These are phyloP conservation scores for Nannizziopsis barbatae DNA, from an alignment of 2,329 filamentous ascomycete genomes.

Conservation along the genomic window DNA sequence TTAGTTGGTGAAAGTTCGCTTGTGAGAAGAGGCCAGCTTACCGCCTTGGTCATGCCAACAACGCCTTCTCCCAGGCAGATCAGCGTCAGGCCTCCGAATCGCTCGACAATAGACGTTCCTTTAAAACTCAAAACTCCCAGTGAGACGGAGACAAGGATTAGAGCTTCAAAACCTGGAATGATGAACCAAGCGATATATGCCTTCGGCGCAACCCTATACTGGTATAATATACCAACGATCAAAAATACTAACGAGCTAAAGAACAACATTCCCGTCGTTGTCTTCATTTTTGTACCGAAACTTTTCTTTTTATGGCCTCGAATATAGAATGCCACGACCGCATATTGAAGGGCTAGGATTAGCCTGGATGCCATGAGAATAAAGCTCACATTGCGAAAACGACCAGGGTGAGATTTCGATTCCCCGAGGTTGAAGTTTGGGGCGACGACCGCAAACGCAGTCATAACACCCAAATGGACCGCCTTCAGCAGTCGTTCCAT, in stretches of 20 bases:
- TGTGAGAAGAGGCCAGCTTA: constrained; percentile 10
- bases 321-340: constrained; percentile 26
- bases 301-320: constrained; percentile 17
- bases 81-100: constrained; percentile 48
- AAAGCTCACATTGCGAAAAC: constrained; percentile 34
- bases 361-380: constrained; percentile 44
- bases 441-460: constrained; percentile 53
- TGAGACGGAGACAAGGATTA: constrained; percentile 40
- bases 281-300: constrained; percentile 21
- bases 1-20: background rate
- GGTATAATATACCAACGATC: constrained; percentile 9
- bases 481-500: constrained; percentile 51
- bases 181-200: constrained; percentile 41
- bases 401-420: constrained; percentile 32
- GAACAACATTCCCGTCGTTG: constrained; percentile 21
- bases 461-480: constrained; percentile 52
- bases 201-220: constrained; percentile 2
- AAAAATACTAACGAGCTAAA: constrained; percentile 10
- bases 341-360: constrained; percentile 46
- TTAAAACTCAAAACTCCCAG: constrained; percentile 43
- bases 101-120: constrained; percentile 48
- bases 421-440: constrained; percentile 31
- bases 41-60: constrained; percentile 29
- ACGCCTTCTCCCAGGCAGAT: constrained; percentile 53
- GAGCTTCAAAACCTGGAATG: constrained; percentile 39